Conservation (phyloP, 75 land plant genomes). For the Adiantum capillusveneris region DNA sequence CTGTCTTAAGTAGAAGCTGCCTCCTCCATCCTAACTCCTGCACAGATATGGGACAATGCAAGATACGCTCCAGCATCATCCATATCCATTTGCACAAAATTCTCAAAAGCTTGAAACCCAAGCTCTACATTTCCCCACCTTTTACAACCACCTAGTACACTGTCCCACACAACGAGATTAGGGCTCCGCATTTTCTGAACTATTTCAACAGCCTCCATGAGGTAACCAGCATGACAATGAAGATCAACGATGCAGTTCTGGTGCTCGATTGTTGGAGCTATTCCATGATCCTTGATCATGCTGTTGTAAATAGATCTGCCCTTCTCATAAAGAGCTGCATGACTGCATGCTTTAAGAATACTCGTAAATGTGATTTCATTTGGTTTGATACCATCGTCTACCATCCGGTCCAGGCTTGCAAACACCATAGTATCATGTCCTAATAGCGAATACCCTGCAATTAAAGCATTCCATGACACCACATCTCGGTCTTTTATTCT, state of each 20-base stretch:
- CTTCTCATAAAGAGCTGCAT: conserved; percentile 8
- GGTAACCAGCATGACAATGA: conserved; percentile 11
- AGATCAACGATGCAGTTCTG: conserved; percentile 13
- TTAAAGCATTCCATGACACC: conserved; percentile 15
- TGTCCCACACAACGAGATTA: conserved; percentile 4
- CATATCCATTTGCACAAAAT: no score
- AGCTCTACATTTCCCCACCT: conserved; percentile 7
- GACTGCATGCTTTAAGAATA: conserved; percentile 26
- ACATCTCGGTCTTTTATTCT: neutral
- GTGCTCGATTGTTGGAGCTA: conserved; percentile 6
- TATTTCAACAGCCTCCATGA: conserved; percentile 6
- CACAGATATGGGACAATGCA: no score
- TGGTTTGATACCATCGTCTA: conserved; percentile 13
- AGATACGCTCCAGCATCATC: no score
- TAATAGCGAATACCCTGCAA: conserved; percentile 20
- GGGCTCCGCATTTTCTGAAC: neutral
- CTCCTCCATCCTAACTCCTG: no score
- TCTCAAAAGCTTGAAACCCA: conserved; percentile 1
- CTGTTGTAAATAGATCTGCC: neutral
- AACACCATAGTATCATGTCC: conserved; percentile 15
- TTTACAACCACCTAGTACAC: conserved; percentile 8
- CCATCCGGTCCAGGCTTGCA: conserved; percentile 17
- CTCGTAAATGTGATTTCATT: conserved; percentile 17
- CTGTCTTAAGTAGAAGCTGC: no score
- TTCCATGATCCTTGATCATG: conserved; percentile 5